phyloP scores from a whole-genome alignment of 2,329 filamentous ascomycete species.

The Colletotrichum sojae region DNA sequence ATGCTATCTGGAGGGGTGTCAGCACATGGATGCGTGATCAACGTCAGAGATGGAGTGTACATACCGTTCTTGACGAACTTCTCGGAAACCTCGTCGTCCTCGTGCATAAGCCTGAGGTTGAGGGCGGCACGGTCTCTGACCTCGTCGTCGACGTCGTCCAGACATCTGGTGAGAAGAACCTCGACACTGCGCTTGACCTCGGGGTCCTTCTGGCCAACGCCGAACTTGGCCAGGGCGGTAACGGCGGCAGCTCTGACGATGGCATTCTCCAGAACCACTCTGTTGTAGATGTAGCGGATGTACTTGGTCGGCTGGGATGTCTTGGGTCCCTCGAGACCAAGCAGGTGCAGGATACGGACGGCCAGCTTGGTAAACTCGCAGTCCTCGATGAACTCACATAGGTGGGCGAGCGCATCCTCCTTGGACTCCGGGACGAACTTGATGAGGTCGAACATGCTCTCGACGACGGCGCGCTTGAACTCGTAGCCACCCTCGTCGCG shows the following conservation, averaged over 20 bases:
- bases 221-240: constrained; percentile 96
- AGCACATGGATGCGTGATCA: background rate
- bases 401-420: constrained; percentile 87
- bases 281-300: constrained; percentile 99
- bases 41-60: constrained; percentile 45
- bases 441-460: constrained; percentile 99
- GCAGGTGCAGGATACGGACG: constrained; percentile 92
- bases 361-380: constrained; percentile 99
- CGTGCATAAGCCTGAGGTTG: constrained; percentile 91
- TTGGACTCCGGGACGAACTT: constrained; percentile 95
- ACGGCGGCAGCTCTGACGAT: constrained; percentile 96
- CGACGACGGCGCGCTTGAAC: constrained; percentile 97
- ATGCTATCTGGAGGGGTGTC: constrained; percentile 79
- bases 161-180: constrained; percentile 90
- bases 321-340: constrained; percentile 95
- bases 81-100: constrained; percentile 88
- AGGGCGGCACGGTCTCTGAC: constrained; percentile 95
- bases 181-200: constrained; percentile 97
- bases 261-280: constrained; percentile 96
- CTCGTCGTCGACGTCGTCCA: constrained; percentile 98
- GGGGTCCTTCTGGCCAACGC: constrained; percentile 94
- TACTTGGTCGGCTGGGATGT: constrained; percentile 98
- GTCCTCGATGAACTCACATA: constrained; percentile 99
- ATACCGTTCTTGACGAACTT: constrained; percentile 94
- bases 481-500: constrained; percentile 98